Conservation (phyloP, 345 rosid species). For the Lenwebbia sp. region DNA sequence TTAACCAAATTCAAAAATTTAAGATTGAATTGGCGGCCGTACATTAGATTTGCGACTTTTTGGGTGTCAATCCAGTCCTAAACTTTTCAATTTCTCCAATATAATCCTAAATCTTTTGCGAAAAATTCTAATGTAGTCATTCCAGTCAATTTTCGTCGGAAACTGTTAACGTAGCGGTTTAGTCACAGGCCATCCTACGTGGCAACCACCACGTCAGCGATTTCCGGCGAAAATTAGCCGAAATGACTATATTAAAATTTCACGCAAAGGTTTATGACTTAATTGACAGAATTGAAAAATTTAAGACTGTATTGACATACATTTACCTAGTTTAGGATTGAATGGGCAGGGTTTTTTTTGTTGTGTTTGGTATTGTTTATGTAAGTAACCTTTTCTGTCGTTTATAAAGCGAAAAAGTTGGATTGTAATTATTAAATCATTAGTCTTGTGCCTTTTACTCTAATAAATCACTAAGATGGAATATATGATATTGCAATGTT, state of each 20-base stretch:
- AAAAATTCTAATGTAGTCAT: background rate
- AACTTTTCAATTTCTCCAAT: too few relatives aligned
- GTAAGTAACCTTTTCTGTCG: background rate
- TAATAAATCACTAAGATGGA: background rate
- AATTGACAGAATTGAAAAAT: background rate
- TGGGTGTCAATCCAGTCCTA: too few relatives aligned
- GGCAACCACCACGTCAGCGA: too few relatives aligned
- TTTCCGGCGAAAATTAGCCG: background rate
- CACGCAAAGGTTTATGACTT: background rate
- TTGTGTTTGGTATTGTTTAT: background rate
- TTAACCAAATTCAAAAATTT: too few relatives aligned
- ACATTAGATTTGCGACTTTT: too few relatives aligned
- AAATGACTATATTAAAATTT: background rate
- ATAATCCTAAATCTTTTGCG: too few relatives aligned
- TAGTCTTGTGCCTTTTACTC: background rate
- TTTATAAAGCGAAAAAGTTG: background rate
- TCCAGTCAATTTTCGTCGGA: background rate
- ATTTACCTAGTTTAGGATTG: background rate
- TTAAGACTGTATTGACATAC: background rate
- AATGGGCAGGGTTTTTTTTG: background rate
- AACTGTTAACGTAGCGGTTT: background rate
- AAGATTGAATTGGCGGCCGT: too few relatives aligned
- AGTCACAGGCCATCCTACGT: too few relatives aligned
- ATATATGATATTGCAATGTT: background rate
- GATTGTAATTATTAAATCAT: background rate